Evolutionary conservation across 1,284 basidiomycete genomes (phyloP).

Genomic region (Ustilago vetiveriae): DNA sequence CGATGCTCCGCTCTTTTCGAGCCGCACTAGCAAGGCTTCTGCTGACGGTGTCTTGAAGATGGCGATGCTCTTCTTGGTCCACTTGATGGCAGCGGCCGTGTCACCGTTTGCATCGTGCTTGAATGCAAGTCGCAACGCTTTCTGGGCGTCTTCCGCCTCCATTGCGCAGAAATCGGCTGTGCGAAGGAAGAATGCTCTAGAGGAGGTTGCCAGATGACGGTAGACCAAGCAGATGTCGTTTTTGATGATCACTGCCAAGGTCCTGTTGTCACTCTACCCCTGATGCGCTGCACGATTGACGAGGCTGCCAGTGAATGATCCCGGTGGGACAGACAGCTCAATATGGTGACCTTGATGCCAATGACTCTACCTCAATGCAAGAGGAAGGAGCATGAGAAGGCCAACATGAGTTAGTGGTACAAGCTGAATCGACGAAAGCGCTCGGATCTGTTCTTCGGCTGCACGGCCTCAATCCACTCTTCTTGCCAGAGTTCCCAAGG

Average conservation of each 20-base stretch:
- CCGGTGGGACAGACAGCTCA: too few species aligned
- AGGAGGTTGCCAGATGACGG: background rate
- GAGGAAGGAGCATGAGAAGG: too few species aligned
- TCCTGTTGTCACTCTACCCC: too few species aligned
- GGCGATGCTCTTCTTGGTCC: slow-evolving; percentile 86
- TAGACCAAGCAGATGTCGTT: slow-evolving; percentile 21
- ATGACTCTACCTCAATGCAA: too few species aligned
- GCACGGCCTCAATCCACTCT: background rate
- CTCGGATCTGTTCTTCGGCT: slow-evolving; percentile 11
- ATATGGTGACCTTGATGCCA: background rate
- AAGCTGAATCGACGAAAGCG: slow-evolving; percentile 14
- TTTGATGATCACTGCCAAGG: too few species aligned
- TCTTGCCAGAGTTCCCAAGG: too few species aligned
- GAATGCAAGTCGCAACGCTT: slow-evolving; percentile 61
- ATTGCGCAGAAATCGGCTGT: slow-evolving; percentile 7
- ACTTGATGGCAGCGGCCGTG: slow-evolving; percentile 77
- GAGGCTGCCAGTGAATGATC: too few species aligned
- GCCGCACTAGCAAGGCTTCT: slow-evolving; percentile 74
- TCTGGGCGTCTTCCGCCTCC: slow-evolving; percentile 61
- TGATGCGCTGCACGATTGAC: too few species aligned
- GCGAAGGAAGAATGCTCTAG: background rate
- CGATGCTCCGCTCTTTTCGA: slow-evolving; percentile 69
- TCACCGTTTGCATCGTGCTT: slow-evolving; percentile 62
- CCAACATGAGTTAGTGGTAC: too few species aligned
- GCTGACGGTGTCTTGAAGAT: slow-evolving; percentile 86